These are phyloP conservation scores for Leucoagaricus sp. DNA, from an alignment of 1,284 basidiomycete species.

Conservation along the genomic window DNA sequence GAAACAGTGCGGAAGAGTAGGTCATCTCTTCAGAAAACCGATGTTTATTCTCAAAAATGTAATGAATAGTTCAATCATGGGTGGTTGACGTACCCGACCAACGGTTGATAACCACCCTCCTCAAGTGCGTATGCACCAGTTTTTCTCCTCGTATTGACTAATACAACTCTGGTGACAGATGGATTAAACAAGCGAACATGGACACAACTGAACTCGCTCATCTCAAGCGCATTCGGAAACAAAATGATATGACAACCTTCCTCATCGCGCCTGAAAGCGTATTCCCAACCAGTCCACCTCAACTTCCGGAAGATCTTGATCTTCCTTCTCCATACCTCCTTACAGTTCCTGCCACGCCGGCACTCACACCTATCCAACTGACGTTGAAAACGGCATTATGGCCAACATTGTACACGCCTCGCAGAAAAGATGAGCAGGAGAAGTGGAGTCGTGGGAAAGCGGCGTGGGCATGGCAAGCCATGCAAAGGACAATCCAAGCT, in stretches of 20 bases:
- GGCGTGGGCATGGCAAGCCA: constrained; percentile 75
- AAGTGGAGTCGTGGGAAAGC: constrained; percentile 67
- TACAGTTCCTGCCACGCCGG: constrained; percentile 70
- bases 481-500: constrained; percentile 51
- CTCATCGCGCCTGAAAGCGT: constrained; percentile 45
- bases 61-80: constrained; percentile 68
- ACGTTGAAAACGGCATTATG: constrained; percentile 69
- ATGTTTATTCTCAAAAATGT: constrained; percentile 9
- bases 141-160: too few species aligned
- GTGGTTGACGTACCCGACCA: constrained; percentile 81
- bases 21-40: constrained; percentile 17
- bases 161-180: too few species aligned
- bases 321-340: constrained; percentile 53
- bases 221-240: constrained; percentile 78
- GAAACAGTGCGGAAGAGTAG: constrained; percentile 58
- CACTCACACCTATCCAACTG: constrained; percentile 71
- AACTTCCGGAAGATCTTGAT: constrained; percentile 38
- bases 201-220: constrained; percentile 68
- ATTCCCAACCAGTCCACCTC: constrained; percentile 34
- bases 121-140: constrained; percentile 57
- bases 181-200: constrained; percentile 61
- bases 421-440: constrained; percentile 67
- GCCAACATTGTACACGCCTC: constrained; percentile 81
- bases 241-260: constrained; percentile 47
- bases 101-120: constrained; percentile 58